Evolutionary conservation across 768 basidiomycete species (phyloP).

Genomic region (Cystobasidiopsis lactophilus): DNA sequence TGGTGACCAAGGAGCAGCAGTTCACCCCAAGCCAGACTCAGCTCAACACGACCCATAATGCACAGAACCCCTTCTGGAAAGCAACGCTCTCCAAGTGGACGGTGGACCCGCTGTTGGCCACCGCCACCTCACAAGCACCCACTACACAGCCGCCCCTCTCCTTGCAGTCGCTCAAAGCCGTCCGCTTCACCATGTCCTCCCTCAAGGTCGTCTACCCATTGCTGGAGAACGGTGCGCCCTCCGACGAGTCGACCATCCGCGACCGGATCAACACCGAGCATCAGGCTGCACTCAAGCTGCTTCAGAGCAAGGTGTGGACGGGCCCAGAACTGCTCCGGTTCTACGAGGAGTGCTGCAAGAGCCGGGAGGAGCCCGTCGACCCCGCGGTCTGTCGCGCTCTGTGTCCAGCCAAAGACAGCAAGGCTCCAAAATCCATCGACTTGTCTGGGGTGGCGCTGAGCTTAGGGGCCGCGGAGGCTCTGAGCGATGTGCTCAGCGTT

Average conservation of each 20-base stretch:
- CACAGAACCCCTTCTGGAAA: neutral
- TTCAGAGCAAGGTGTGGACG: slow-evolving; percentile 52
- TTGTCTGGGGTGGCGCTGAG: slow-evolving; percentile 60
- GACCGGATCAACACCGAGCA: slow-evolving; percentile 34
- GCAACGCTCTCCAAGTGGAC: neutral
- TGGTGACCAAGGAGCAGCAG: neutral
- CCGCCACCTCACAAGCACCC: neutral
- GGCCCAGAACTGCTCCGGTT: slow-evolving; percentile 56
- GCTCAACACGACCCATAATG: neutral
- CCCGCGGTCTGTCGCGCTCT: slow-evolving; percentile 18
- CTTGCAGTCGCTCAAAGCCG: slow-evolving; percentile 46
- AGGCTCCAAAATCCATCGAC: slow-evolving; percentile 46
- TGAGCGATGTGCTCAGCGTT: slow-evolving; percentile 75
- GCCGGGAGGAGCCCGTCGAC: slow-evolving; percentile 23
- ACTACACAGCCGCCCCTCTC: slow-evolving; percentile 3
- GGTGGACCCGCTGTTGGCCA: neutral
- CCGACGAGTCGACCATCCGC: slow-evolving; percentile 46
- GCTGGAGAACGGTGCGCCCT: slow-evolving; percentile 58
- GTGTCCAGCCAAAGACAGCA: slow-evolving; percentile 27
- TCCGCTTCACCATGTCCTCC: slow-evolving; percentile 73
- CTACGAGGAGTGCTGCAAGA: slow-evolving; percentile 21
- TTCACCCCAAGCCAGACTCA: neutral
- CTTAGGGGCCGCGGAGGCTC: slow-evolving; percentile 43
- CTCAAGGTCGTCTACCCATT: slow-evolving; percentile 80
- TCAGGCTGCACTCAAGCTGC: slow-evolving; percentile 31